Evolutionary conservation across 164 flowering plant species (phyloP).

Genomic region (Houttuynia cordata): DNA sequence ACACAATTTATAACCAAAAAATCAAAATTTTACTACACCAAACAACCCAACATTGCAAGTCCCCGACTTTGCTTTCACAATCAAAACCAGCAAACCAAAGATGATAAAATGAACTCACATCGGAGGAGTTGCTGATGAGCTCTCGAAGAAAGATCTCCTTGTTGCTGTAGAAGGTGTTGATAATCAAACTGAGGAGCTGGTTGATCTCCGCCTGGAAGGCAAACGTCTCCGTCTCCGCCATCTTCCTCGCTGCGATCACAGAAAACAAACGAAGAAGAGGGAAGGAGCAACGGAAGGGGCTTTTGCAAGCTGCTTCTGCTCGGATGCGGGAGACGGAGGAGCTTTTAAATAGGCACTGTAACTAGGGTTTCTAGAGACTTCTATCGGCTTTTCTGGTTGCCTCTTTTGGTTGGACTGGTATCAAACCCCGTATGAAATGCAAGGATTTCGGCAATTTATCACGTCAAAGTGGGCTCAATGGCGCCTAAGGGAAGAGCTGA

Average conservation of each 20-base stretch:
- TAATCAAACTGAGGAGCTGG: slow-evolving; percentile 69
- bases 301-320: not conserved
- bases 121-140: slow-evolving; percentile 70
- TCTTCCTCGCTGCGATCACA: not conserved
- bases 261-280: not conserved
- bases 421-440: no score
- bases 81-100: not conserved
- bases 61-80: not conserved
- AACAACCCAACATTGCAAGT: not conserved
- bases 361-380: slow-evolving; percentile 1
- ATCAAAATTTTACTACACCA: not conserved
- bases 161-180: slow-evolving; percentile 79
- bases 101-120: slow-evolving; percentile 13
- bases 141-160: slow-evolving; percentile 84
- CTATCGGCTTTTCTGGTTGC: not conserved
- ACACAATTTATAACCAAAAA: not conserved
- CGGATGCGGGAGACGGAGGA: not conserved
- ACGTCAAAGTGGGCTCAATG: no score
- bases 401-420: no score
- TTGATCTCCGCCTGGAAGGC: slow-evolving; percentile 70
- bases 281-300: not conserved
- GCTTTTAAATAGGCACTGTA: not conserved
- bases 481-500: no score
- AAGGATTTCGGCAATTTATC: no score
- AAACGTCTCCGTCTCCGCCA: slow-evolving; percentile 40